These are phyloP conservation scores for Cutaneotrichosporon cutaneum DNA, from an alignment of 1,284 basidiomycete genomes.

Conservation along the genomic window DNA sequence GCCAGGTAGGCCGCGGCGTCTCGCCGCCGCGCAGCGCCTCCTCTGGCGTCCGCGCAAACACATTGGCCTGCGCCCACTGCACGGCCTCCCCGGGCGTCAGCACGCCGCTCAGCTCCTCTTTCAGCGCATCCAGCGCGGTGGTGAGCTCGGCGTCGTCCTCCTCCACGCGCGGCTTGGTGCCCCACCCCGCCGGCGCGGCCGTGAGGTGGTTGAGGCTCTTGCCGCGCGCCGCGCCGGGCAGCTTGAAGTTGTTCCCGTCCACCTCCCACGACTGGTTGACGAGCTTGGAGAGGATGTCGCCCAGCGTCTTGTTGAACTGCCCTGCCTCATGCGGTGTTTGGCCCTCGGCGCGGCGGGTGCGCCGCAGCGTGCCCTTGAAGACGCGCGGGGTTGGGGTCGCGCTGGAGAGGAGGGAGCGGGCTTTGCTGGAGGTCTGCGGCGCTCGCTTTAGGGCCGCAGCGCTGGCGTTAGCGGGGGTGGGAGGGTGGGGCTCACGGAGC, in stretches of 20 bases:
- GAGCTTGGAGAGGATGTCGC: neutral
- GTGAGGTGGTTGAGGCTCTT: neutral
- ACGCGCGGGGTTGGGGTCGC: conserved; percentile 10
- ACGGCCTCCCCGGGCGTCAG: conserved; percentile 69
- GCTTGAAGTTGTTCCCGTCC: neutral
- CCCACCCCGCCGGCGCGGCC: conserved; percentile 6
- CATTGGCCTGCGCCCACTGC: conserved; percentile 69
- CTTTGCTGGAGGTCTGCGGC: neutral
- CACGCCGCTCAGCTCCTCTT: conserved; percentile 71
- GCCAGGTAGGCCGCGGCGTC: conserved; percentile 44
- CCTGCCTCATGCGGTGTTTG: conserved; percentile 38
- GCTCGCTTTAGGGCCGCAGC: neutral
- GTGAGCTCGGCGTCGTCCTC: conserved; percentile 30
- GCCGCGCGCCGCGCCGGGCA: neutral
- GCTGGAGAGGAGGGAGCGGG: conserved; percentile 7
- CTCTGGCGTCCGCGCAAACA: conserved; percentile 61
- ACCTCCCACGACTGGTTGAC: conserved; percentile 6
- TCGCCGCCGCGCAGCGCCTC: conserved; percentile 51
- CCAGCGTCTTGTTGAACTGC: conserved; percentile 31
- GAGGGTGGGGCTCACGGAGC: conserved; percentile 16
- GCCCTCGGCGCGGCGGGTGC: conserved; percentile 27
- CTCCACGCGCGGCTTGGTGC: conserved; percentile 15
- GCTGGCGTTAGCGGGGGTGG: conserved; percentile 7
- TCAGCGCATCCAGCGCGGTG: conserved; percentile 63
- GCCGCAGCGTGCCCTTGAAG: conserved; percentile 8